Percentiles rank a stretch among this genome's conserved stretches.
These are phyloP conservation scores for Acanthamoeba divionensis DNA, from an alignment of 208 protist genomes.

Conservation along the genomic window DNA sequence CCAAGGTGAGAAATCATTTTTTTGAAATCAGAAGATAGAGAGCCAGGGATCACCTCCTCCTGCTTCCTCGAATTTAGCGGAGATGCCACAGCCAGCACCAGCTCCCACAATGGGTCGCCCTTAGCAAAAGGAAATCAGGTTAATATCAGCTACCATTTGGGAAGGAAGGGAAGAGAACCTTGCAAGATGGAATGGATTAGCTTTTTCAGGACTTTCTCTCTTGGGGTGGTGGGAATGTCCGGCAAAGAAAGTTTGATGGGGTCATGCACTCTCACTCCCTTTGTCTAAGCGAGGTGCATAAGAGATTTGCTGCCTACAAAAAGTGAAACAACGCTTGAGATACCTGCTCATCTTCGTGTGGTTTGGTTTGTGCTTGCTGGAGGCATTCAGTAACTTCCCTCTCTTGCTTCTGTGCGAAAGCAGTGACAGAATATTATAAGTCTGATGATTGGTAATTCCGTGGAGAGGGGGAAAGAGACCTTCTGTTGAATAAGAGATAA, in stretches of 20 bases:
- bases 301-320: too few species aligned
- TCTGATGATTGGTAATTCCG: too few species aligned
- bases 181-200: background rate
- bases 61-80: slow-evolving; percentile 42
- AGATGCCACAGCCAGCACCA: slow-evolving; percentile 15
- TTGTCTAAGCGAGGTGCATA: too few species aligned
- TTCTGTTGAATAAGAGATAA: background rate
- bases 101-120: slow-evolving; percentile 1
- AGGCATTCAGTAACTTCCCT: background rate
- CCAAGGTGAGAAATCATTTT: background rate
- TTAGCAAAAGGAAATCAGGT: background rate
- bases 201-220: background rate
- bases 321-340: too few species aligned
- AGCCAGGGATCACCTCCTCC: background rate
- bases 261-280: background rate
- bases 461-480: background rate
- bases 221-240: background rate
- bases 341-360: too few species aligned
- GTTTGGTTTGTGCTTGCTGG: too few species aligned
- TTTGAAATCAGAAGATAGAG: background rate
- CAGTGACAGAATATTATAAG: background rate
- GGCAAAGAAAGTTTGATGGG: background rate
- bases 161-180: background rate
- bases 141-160: background rate
- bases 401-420: background rate